phyloP scores from a whole-genome alignment of 495 filamentous ascomycete genomes.

The Trichodelitschia bisporula region DNA sequence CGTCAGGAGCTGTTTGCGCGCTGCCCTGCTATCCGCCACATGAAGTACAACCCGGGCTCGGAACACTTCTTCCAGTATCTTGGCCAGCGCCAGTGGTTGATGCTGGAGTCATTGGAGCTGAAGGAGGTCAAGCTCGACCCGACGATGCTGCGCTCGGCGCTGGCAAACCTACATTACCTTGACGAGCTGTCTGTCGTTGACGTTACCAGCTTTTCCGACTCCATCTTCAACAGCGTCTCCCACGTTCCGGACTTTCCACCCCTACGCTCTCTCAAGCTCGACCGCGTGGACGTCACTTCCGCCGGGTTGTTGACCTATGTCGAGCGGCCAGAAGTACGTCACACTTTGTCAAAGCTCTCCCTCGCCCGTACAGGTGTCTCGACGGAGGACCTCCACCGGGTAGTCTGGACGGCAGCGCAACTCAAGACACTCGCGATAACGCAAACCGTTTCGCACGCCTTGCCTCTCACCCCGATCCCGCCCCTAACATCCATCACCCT shows the following conservation, averaged over 20 bases:
- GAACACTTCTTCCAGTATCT: constrained; percentile 57
- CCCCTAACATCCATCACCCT: constrained; percentile 42
- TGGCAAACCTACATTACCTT: constrained; percentile 39
- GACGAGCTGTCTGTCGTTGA: constrained; percentile 47
- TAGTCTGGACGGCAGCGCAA: constrained; percentile 33
- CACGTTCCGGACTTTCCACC: constrained; percentile 42
- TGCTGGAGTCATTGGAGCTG: constrained; percentile 61
- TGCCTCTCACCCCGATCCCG: constrained; percentile 34
- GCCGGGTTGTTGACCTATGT: constrained; percentile 43
- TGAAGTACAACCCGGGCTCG: constrained; percentile 56
- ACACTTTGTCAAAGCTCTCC: constrained; percentile 31
- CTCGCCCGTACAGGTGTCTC: constrained; percentile 41
- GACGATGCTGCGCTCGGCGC: constrained; percentile 37
- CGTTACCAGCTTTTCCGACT: constrained; percentile 45
- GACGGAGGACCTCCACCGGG: constrained; percentile 32
- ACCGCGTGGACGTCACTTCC: constrained; percentile 39
- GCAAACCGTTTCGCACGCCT: constrained; percentile 37
- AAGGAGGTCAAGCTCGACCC: constrained; percentile 48
- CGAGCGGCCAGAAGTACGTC: constrained; percentile 21
- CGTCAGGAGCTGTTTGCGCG: constrained; percentile 62
- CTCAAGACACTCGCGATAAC: constrained; percentile 41
- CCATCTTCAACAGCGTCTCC: constrained; percentile 35
- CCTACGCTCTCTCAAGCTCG: constrained; percentile 41
- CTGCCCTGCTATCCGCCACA: constrained; percentile 65
- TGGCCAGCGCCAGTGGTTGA: constrained; percentile 40